A percentile compares a stretch with the other conserved stretches of the same genome.
These are phyloP conservation scores for Cyberlindnera misumaiensis DNA, from an alignment of 805 yeast genomes.

Conservation along the genomic window DNA sequence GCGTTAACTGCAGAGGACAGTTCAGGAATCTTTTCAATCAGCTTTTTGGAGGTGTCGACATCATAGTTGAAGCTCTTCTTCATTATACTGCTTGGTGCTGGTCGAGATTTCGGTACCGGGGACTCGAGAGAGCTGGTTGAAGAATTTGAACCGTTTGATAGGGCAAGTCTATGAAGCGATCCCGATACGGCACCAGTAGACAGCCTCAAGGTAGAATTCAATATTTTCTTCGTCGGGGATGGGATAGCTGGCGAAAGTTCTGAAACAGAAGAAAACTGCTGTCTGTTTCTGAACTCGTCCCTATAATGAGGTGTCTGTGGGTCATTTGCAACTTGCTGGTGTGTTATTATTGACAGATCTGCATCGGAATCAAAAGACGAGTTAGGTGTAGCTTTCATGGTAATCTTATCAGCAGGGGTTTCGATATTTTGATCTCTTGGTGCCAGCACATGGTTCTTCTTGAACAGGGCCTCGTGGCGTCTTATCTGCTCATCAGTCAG, in stretches of 20 bases:
- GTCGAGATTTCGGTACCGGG: not conserved
- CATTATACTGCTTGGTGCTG: slow-evolving; percentile 18
- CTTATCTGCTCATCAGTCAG: slow-evolving; percentile 11
- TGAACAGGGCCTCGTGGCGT: slow-evolving; percentile 15
- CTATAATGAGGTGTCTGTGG: slow-evolving; percentile 22
- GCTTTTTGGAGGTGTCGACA: slow-evolving; percentile 12
- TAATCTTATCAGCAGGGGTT: not conserved
- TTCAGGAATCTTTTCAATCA: slow-evolving; percentile 18
- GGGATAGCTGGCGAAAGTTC: slow-evolving; percentile 10
- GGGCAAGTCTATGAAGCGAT: slow-evolving; percentile 2
- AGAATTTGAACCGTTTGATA: slow-evolving; percentile 1
- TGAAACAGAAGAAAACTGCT: not conserved
- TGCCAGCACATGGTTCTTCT: slow-evolving; percentile 15
- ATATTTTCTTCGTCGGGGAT: slow-evolving; percentile 9
- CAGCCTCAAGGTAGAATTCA: slow-evolving; percentile 2
- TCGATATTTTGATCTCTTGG: slow-evolving; percentile 9
- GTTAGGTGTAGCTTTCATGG: slow-evolving; percentile 2
- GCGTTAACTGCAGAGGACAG: slow-evolving; percentile 17
- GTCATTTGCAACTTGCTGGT: slow-evolving; percentile 15
- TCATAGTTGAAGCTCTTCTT: slow-evolving; percentile 19
- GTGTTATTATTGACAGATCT: slow-evolving; percentile 15
- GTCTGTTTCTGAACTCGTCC: slow-evolving; percentile 8
- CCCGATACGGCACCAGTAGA: not conserved
- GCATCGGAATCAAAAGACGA: slow-evolving; percentile 3
- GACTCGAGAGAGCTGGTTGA: not conserved